Evolutionary conservation across 306 rosid genomes (phyloP).

Genomic region (Hippophae gyantsensis): DNA sequence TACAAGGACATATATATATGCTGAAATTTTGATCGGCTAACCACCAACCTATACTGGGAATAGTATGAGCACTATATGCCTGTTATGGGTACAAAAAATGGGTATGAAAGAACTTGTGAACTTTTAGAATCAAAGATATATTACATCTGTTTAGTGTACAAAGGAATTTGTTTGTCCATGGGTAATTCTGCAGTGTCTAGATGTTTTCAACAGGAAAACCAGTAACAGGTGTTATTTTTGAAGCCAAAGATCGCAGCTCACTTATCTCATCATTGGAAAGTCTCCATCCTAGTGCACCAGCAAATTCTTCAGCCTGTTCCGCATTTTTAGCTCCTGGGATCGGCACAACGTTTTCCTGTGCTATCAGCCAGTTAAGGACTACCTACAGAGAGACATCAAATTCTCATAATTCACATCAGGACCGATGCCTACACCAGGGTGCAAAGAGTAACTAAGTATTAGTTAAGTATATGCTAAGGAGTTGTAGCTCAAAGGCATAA

Average conservation of each 20-base stretch:
- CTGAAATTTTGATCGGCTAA: too few species aligned
- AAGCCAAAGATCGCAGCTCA: conserved; percentile 68
- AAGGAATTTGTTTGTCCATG: neutral
- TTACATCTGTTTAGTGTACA: neutral
- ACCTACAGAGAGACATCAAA: conserved; percentile 38
- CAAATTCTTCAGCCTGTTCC: conserved; percentile 73
- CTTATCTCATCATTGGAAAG: conserved; percentile 48
- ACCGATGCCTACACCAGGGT: too few species aligned
- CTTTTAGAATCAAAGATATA: too few species aligned
- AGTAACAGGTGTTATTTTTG: conserved; percentile 43
- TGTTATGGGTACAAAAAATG: too few species aligned
- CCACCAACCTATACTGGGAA: too few species aligned
- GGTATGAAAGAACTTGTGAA: too few species aligned
- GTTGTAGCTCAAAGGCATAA: too few species aligned
- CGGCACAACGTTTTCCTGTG: conserved; percentile 83
- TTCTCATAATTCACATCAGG: conserved; percentile 4
- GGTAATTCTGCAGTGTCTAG: conserved; percentile 10
- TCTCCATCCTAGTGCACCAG: conserved; percentile 80
- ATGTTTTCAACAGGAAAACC: conserved; percentile 87
- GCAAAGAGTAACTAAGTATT: too few species aligned
- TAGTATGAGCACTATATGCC: too few species aligned
- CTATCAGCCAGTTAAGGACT: conserved; percentile 68
- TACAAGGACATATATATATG: too few species aligned
- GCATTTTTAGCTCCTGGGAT: conserved; percentile 90
- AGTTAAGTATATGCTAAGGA: too few species aligned